Evolutionary conservation across 2,329 filamentous ascomycete genomes (phyloP), one percentile per base, ranked within the genome.

Genomic region (Teratosphaeria nubilosa): DNA sequence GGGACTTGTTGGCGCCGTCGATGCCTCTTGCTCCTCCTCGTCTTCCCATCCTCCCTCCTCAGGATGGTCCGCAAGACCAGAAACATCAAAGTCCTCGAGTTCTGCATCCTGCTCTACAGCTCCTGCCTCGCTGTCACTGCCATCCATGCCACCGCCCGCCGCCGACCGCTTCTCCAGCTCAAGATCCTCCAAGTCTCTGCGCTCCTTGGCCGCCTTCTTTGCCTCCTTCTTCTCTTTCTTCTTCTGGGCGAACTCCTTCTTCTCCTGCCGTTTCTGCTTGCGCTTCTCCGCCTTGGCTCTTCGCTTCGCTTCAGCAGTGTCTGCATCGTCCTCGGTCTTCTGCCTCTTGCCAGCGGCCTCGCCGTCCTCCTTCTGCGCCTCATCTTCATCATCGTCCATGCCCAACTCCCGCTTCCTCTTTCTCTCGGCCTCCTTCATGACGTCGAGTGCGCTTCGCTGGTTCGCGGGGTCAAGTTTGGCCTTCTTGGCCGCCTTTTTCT

Each of bases 391-490:
- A 31, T 70, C 69, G 2, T 69, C 68, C 55, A 87, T 83, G 56
- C 85, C 82, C 51, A 87, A 78, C 76, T 95, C 76, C 30, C 77
- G 73, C 68, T 79, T 95, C 60, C 90, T 83, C 78, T 95, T 95
- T 67, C 56, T 32, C 76, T 76, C 82, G 57, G 88, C 90, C 65
- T 95, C 91, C 65, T 95, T 90, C 84, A 95, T 87, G 61, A 96
- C 85, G 73, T 97, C 91, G 73, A 95, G 92, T 61, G 91, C 92
- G 64, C 85, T 94, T 78, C 95, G 94, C 64, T 87, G 86, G 69
- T 90, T 91, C 64, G 92, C 90, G 27, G 94, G 91, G 68, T 97
- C 90, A 48, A 97, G 82, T 76, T 96, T 97, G 60, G 88, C 90
- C 70, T 86, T 83, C 76, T 91, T 91, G 58, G 90, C 88, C 65